A percentile compares a stretch with the other conserved stretches of the same genome.
Conservation (phyloP, 148 eudicot species). For the Oxyria digyna region DNA sequence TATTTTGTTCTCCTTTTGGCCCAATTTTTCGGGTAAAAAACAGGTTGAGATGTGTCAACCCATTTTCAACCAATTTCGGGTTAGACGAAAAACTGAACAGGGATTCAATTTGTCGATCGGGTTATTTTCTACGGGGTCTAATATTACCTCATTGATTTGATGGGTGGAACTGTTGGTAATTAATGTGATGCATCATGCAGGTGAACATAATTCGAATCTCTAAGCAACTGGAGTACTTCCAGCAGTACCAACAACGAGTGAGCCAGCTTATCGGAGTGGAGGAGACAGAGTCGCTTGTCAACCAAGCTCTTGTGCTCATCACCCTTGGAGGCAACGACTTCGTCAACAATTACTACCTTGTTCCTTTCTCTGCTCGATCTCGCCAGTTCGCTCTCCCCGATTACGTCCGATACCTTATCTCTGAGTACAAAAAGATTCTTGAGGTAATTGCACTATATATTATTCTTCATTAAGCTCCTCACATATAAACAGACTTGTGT, state of each 20-base stretch:
- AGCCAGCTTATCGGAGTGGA: constrained; percentile 24
- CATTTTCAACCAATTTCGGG: no score
- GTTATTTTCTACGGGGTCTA: no score
- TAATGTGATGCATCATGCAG: constrained; percentile 19
- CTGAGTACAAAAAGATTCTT: constrained; percentile 40
- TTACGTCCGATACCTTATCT: constrained; percentile 29
- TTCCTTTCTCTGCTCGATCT: constrained; percentile 39
- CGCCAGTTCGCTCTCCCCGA: constrained; percentile 30
- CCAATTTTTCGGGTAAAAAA: no score
- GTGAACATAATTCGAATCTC: constrained; percentile 35
- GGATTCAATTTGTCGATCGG: no score
- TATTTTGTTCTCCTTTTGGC: no score
- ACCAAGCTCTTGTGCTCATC: constrained; percentile 36
- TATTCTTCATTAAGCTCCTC: no score
- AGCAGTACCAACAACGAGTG: constrained; percentile 35
- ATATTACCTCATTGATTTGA: no score
- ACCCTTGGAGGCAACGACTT: constrained; percentile 62
- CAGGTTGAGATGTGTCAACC: no score
- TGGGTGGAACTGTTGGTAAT: no score
- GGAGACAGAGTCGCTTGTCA: constrained; percentile 27
- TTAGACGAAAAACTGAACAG: no score
- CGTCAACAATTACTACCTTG: constrained; percentile 47
- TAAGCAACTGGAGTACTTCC: constrained; percentile 30
- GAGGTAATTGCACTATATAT: no score
- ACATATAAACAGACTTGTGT: no score